Conservation (phyloP, 2,329 filamentous ascomycete species). For the Septoria petroselini region DNA sequence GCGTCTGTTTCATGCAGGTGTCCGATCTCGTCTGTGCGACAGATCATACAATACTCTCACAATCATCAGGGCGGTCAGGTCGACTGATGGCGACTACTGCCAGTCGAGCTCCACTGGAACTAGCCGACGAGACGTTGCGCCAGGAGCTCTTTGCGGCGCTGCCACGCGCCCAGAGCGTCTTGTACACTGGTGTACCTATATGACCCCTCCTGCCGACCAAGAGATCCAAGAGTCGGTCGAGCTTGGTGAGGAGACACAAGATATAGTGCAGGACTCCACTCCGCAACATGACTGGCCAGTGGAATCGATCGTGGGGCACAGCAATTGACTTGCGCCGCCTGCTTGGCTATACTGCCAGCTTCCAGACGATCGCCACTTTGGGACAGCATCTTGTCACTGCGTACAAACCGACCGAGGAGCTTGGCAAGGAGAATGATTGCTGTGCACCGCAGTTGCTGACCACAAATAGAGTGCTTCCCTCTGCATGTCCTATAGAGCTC, state of each 20-base stretch:
- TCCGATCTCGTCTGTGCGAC: too few relatives aligned
- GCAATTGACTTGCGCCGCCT: conserved; percentile 2
- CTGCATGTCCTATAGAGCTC: background rate
- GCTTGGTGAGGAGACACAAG: background rate
- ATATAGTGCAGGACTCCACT: conserved; percentile 3
- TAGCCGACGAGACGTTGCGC: too few relatives aligned
- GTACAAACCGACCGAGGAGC: conserved; percentile 10
- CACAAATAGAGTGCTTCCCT: too few relatives aligned
- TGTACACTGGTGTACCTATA: background rate
- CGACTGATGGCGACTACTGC: too few relatives aligned
- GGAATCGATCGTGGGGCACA: background rate
- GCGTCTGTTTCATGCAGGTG: too few relatives aligned
- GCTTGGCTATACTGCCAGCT: conserved; percentile 3
- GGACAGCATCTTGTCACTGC: background rate
- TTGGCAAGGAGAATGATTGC: conserved; percentile 4
- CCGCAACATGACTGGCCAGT: background rate
- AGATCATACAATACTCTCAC: too few relatives aligned
- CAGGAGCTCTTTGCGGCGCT: too few relatives aligned
- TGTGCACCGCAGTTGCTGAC: too few relatives aligned
- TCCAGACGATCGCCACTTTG: background rate
- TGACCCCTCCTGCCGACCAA: background rate
- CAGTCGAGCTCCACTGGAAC: too few relatives aligned
- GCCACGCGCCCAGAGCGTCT: background rate
- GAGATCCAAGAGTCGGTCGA: background rate
- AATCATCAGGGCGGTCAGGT: too few relatives aligned